These are phyloP conservation scores for Hyaloscypha bicolor DNA, from an alignment of 495 filamentous ascomycete species.

Conservation along the genomic window DNA sequence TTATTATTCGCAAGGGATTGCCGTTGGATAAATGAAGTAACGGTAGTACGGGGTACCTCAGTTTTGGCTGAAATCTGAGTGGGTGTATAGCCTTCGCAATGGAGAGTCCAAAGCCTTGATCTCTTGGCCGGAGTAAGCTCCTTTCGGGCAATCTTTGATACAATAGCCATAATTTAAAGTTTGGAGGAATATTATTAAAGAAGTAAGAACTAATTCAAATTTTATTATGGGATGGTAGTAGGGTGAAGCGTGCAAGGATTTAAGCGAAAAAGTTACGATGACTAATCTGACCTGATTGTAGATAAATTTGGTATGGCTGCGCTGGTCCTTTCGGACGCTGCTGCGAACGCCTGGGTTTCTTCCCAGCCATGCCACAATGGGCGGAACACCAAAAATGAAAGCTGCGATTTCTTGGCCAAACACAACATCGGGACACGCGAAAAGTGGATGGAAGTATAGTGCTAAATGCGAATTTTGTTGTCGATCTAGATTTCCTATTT, in stretches of 20 bases:
- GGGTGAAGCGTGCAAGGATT: neutral
- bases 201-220: neutral
- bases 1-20: neutral
- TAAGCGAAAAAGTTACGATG: too few relatives aligned
- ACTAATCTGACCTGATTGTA: too few relatives aligned
- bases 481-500: too few relatives aligned
- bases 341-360: too few relatives aligned
- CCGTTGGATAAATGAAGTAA: neutral
- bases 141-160: neutral
- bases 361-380: too few relatives aligned
- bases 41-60: neutral
- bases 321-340: too few relatives aligned
- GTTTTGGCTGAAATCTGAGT: neutral
- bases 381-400: too few relatives aligned
- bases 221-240: neutral
- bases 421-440: too few relatives aligned
- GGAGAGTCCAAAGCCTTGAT: neutral
- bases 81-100: slow-evolving; percentile 2
- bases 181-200: neutral
- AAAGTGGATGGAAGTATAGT: too few relatives aligned
- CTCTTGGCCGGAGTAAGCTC: neutral
- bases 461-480: too few relatives aligned
- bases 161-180: neutral
- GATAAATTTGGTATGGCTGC: too few relatives aligned
- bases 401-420: too few relatives aligned